Evolutionary conservation across 1,284 basidiomycete species (phyloP), one percentile per base, ranked within the genome.

Genomic region (Leccinum holopus): DNA sequence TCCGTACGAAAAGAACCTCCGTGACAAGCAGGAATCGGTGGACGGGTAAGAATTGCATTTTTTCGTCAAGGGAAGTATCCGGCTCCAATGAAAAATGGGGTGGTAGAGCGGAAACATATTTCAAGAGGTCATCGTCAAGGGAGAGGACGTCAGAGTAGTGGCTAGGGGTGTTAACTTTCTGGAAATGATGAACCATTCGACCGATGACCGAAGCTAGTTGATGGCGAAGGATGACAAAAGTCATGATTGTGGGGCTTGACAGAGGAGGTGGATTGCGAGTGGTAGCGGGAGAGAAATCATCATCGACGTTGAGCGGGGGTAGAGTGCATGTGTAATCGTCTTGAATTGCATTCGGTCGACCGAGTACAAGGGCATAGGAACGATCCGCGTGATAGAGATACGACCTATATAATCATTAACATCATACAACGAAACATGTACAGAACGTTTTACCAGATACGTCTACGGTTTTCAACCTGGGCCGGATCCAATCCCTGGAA

Each of bases 361-460:
- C 95, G 14, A 98, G 81, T 8, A 95, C 91, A 67, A 98, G 82
- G n/a, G 93, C 93, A 74, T 93, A 94, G 3, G 92, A 94, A 54
- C 94, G 87, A 76, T 98, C 95, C 3, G 93, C 93, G 72, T 97
- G 94, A 72, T 95, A 97, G 5, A 97, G 81, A 73, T 96, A 94
- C 10, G 93, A 91, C 90, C 90, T 92, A 61, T 61, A 59, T 55
- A 14, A 51, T 35, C 25, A 61, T 71, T 61, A 70, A 60, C 49
- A 8, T 16, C 32, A 58, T 64, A 41, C 47, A 49, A 30, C 25
- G 21, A 60, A 32, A 65, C 41, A 44, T 41, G 16, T 32, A 35
- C 32, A 53, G 56, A 59, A 44, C 66, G 57, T n/a, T 71, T 66
- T 73, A 90, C 95, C 95, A 98, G 67, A 97, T 88, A 30, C 95